These are phyloP conservation scores for Torulaspora microellipsoides DNA, from an alignment of 805 yeast species.

Conservation along the genomic window DNA sequence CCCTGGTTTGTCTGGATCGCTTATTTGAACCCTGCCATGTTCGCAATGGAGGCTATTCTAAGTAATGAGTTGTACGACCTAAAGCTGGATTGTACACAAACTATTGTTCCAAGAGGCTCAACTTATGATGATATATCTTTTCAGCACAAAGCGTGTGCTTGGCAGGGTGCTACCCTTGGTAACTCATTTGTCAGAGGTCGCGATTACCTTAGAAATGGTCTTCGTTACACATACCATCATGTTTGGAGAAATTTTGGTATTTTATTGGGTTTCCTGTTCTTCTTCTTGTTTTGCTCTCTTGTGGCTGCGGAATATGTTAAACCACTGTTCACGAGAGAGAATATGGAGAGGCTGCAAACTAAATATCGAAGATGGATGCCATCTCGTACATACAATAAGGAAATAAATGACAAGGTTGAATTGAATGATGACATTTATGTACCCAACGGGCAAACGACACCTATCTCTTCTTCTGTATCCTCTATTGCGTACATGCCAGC, in stretches of 20 bases:
- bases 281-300: constrained; percentile 31
- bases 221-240: constrained; percentile 50
- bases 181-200: constrained; percentile 49
- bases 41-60: constrained; percentile 59
- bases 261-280: constrained; percentile 45
- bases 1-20: constrained; percentile 71
- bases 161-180: constrained; percentile 61
- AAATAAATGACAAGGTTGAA: not conserved
- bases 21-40: constrained; percentile 53
- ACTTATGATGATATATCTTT: constrained; percentile 41
- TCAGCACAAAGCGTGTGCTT: constrained; percentile 48
- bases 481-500: not conserved
- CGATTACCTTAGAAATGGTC: constrained; percentile 45
- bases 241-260: constrained; percentile 79
- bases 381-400: not conserved
- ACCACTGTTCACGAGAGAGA: constrained; percentile 22
- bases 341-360: not conserved
- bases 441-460: not conserved
- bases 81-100: constrained; percentile 48
- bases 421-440: not conserved
- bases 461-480: not conserved
- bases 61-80: constrained; percentile 59
- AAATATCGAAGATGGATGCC: not conserved
- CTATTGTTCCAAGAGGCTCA: constrained; percentile 58
- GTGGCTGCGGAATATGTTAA: constrained; percentile 33